Conservation (phyloP, 345 rosid genomes). For the Eucalyptus pauciflora region DNA sequence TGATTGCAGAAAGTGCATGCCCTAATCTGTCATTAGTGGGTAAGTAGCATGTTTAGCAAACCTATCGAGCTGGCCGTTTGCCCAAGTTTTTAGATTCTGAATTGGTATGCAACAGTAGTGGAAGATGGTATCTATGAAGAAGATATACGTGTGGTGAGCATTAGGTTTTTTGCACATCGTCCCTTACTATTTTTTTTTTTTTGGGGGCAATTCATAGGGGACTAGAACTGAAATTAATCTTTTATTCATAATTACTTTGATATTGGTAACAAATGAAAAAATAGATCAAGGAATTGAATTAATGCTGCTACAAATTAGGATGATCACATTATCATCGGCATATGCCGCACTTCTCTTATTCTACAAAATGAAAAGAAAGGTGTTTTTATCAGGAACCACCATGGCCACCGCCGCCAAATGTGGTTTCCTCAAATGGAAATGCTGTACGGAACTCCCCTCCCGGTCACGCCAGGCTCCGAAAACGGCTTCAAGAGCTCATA, state of each 20-base stretch:
- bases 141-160: not conserved
- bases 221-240: not conserved
- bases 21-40: not conserved
- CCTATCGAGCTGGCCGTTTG: not conserved
- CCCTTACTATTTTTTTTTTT: not conserved
- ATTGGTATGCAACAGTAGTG: not conserved
- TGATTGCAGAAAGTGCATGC: not conserved
- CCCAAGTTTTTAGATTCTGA: not conserved
- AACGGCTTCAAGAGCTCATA: slow-evolving; percentile 34
- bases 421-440: slow-evolving; percentile 13
- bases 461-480: slow-evolving; percentile 31
- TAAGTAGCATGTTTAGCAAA: not conserved
- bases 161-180: not conserved
- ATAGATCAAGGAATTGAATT: not conserved
- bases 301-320: not conserved
- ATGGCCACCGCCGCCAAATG: not conserved
- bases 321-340: not conserved
- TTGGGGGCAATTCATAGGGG: not conserved
- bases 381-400: not conserved
- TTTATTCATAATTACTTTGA: not conserved
- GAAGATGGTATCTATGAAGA: not conserved
- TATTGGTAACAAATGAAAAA: not conserved
- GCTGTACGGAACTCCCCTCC: slow-evolving; percentile 35
- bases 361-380: not conserved
- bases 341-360: not conserved